A percentile compares a stretch with the other conserved stretches of the same genome.
These are phyloP conservation scores for Annulohypoxylon truncatum DNA, from an alignment of 2,329 filamentous ascomycete species.

Conservation along the genomic window DNA sequence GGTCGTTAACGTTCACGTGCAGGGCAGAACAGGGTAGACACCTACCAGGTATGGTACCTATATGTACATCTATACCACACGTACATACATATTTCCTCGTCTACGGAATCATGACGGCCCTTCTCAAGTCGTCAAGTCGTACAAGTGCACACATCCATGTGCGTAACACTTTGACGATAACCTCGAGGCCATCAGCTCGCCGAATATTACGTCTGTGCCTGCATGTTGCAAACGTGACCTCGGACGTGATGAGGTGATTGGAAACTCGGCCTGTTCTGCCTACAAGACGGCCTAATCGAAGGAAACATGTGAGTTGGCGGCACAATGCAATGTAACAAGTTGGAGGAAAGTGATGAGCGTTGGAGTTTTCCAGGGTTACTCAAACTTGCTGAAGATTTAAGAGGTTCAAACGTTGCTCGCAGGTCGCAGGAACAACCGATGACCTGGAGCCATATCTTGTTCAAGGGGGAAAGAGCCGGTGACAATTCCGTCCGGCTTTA, in stretches of 20 bases:
- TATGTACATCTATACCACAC: slow-evolving; percentile 1
- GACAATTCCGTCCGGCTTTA: slow-evolving; percentile 21
- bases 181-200: slow-evolving; percentile 16
- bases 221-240: slow-evolving; percentile 27
- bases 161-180: slow-evolving; percentile 25
- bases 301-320: slow-evolving; percentile 30
- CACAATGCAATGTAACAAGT: slow-evolving; percentile 37
- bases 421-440: neutral
- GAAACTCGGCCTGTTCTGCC: slow-evolving; percentile 4
- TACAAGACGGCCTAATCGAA: slow-evolving; percentile 14
- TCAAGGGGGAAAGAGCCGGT: slow-evolving; percentile 17
- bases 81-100: neutral
- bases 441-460: neutral
- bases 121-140: slow-evolving; percentile 16
- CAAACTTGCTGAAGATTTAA: slow-evolving; percentile 12
- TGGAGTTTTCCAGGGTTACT: slow-evolving; percentile 19
- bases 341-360: slow-evolving; percentile 28
- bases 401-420: neutral
- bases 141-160: slow-evolving; percentile 24
- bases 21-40: slow-evolving; percentile 11
- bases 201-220: slow-evolving; percentile 28
- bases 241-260: slow-evolving; percentile 12
- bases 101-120: slow-evolving; percentile 33
- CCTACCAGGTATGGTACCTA: neutral
- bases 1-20: slow-evolving; percentile 18